These are phyloP conservation scores for Fusarium sp. DNA, from an alignment of 2,329 filamentous ascomycete genomes.

Conservation along the genomic window DNA sequence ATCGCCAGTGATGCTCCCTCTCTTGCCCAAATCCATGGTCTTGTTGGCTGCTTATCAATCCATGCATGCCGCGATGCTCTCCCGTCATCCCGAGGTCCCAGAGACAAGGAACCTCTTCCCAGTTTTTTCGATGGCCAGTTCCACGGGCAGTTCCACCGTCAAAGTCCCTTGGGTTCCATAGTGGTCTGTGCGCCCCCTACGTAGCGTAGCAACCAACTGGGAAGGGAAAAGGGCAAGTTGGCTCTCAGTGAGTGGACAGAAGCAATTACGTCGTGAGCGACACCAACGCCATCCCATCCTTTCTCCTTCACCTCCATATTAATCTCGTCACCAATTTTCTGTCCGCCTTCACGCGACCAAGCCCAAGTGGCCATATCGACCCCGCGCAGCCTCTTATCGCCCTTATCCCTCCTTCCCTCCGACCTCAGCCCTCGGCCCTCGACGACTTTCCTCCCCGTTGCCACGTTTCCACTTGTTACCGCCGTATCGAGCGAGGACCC, in stretches of 20 bases:
- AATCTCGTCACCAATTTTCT: constrained; percentile 32
- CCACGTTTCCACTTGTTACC: constrained; percentile 48
- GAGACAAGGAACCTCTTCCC: constrained; percentile 11
- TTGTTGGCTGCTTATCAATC: constrained; percentile 31
- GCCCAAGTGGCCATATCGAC: constrained; percentile 16
- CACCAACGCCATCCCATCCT: constrained; percentile 31
- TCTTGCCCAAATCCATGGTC: constrained; percentile 13
- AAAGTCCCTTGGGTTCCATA: constrained; percentile 2
- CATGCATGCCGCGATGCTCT: constrained; percentile 19
- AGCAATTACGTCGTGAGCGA: constrained; percentile 44
- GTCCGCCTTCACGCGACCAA: constrained; percentile 28
- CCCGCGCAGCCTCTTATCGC: constrained; percentile 22
- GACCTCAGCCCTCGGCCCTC: constrained; percentile 18
- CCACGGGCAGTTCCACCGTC: constrained; percentile 5
- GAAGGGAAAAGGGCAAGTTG: constrained; percentile 37
- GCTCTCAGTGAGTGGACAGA: constrained; percentile 15
- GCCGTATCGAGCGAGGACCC: constrained; percentile 9
- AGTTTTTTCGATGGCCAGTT: constrained; percentile 7
- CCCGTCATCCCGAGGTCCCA: constrained; percentile 3
- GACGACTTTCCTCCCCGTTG: constrained; percentile 32
- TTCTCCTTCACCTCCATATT: constrained; percentile 32
- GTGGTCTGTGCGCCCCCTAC: constrained; percentile 34
- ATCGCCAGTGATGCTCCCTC: constrained; percentile 1
- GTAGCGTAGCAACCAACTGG: constrained; percentile 36
- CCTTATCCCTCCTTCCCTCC: constrained; percentile 26